Conservation (phyloP, 371 early-diverging fungal species). For the Mortierella sp. region DNA sequence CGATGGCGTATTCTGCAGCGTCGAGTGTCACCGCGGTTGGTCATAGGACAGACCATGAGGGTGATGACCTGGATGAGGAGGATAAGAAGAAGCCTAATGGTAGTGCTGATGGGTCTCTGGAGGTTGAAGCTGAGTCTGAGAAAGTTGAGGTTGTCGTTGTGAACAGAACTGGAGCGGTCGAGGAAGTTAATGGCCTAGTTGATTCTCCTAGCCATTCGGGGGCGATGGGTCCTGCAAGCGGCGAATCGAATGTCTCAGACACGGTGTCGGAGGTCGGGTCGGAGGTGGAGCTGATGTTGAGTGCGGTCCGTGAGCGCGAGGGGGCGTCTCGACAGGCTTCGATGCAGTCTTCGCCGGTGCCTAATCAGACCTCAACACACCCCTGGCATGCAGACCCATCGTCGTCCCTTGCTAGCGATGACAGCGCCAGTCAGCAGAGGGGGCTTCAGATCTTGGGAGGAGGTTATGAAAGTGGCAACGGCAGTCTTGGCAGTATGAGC, state of each 20-base stretch:
- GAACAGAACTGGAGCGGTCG: background rate
- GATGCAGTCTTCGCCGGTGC: slow-evolving; percentile 14
- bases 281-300: slow-evolving; percentile 48
- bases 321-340: slow-evolving; percentile 35
- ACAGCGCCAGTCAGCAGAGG: background rate
- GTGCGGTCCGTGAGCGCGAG: slow-evolving; percentile 43
- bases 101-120: background rate
- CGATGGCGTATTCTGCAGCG: background rate
- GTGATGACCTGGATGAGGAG: background rate
- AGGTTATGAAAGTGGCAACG: too few relatives aligned
- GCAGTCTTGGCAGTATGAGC: too few relatives aligned
- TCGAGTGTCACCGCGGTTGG: background rate
- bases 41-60: background rate
- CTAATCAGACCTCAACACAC: background rate
- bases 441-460: background rate
- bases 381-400: background rate
- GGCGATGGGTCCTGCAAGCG: background rate
- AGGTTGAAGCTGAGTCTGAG: background rate
- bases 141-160: background rate
- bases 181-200: background rate
- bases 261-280: slow-evolving; percentile 51
- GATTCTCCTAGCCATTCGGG: background rate
- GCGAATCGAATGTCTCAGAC: slow-evolving; percentile 27
- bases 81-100: background rate
- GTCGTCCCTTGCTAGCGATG: background rate